These are phyloP conservation scores for Thecaphora thlaspeos DNA, from an alignment of 1,284 basidiomycete genomes.

Conservation along the genomic window DNA sequence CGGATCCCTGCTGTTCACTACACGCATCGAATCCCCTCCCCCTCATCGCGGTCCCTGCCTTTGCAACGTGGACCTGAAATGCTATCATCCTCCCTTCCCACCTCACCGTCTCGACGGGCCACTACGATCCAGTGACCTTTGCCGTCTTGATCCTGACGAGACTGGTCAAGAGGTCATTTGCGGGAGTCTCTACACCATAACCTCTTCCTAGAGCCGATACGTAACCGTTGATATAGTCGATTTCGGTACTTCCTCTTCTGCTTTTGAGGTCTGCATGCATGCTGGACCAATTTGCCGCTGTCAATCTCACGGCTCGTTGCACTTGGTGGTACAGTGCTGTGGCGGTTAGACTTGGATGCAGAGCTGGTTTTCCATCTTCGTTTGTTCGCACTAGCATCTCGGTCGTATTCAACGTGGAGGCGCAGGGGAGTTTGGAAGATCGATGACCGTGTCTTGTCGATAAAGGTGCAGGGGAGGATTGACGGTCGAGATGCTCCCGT, in stretches of 20 bases:
- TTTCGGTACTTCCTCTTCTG: conserved; percentile 40
- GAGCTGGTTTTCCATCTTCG: conserved; percentile 34
- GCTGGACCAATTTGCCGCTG: conserved; percentile 46
- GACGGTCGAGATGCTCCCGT: conserved; percentile 23
- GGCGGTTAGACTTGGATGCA: conserved; percentile 37
- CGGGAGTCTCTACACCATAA: conserved; percentile 67
- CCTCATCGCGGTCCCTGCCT: too few relatives aligned
- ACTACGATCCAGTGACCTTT: conserved; percentile 20
- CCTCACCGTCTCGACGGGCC: neutral
- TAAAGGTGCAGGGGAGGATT: too few relatives aligned
- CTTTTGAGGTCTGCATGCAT: conserved; percentile 49
- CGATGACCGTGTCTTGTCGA: too few relatives aligned
- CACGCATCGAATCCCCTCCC: too few relatives aligned
- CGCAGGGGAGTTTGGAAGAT: too few relatives aligned
- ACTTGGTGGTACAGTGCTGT: conserved; percentile 43
- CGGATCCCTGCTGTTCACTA: too few relatives aligned
- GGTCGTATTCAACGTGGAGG: conserved; percentile 3
- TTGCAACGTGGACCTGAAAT: too few relatives aligned
- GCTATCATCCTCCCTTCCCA: too few relatives aligned
- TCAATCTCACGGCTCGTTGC: conserved; percentile 30
- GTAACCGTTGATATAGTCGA: conserved; percentile 82
- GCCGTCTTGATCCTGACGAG: conserved; percentile 65
- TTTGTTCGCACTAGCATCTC: conserved; percentile 18
- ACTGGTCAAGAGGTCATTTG: conserved; percentile 67
- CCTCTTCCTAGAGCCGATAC: conserved; percentile 68